Evolutionary conservation across 106 monocot species (phyloP).

Genomic region (Acanthochlamys bracteata): DNA sequence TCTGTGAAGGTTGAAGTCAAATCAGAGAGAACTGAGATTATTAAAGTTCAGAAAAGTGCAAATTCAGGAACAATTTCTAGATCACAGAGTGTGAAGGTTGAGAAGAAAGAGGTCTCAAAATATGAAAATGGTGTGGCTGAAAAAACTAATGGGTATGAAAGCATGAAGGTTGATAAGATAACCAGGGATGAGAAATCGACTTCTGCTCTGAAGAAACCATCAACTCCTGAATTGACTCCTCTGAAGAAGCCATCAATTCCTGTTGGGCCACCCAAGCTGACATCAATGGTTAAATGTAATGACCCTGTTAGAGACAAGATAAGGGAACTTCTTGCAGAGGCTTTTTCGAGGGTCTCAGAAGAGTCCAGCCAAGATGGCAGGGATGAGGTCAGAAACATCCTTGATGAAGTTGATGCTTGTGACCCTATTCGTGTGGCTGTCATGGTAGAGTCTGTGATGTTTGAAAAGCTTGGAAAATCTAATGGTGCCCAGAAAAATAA

Average conservation of each 20-base stretch:
- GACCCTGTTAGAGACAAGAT: conserved; percentile 59
- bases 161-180: not conserved
- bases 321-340: conserved; percentile 67
- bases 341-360: conserved; percentile 49
- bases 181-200: conserved; percentile 6
- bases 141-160: conserved; percentile 9
- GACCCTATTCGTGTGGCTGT: conserved; percentile 81
- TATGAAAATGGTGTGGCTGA: conserved; percentile 7
- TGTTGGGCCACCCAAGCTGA: conserved; percentile 35
- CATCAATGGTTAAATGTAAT: conserved; percentile 63
- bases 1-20: conserved; percentile 10
- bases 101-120: conserved; percentile 4
- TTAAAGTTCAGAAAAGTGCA: conserved; percentile 20
- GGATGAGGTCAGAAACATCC: conserved; percentile 48
- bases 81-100: conserved; percentile 15
- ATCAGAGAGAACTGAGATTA: conserved; percentile 8
- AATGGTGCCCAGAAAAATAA: conserved; percentile 61
- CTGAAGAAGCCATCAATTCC: conserved; percentile 4
- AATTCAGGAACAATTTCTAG: conserved; percentile 11
- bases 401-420: conserved; percentile 51
- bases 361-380: conserved; percentile 44
- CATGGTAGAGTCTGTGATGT: conserved; percentile 55
- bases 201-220: conserved; percentile 10
- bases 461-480: conserved; percentile 66
- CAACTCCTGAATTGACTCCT: too few species aligned